These are phyloP conservation scores for Talaromyces funiculosus DNA, from an alignment of 2,329 filamentous ascomycete species.

Conservation along the genomic window DNA sequence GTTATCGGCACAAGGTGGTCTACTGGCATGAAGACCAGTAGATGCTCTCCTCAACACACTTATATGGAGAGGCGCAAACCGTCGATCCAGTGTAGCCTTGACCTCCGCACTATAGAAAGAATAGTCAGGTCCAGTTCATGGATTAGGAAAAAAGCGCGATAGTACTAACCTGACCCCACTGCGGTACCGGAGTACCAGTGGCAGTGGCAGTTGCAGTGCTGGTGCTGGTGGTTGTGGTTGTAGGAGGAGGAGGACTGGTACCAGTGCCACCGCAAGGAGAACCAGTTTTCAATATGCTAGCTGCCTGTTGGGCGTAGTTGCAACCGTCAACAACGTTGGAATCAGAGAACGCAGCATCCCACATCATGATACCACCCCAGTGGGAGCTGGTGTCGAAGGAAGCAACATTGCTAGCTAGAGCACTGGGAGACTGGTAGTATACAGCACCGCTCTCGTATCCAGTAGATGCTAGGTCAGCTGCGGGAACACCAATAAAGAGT, in stretches of 20 bases:
- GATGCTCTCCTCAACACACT: slow-evolving; percentile 7
- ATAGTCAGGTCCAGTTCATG: not conserved
- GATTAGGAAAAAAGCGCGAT: not conserved
- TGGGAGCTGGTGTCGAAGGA: slow-evolving; percentile 35
- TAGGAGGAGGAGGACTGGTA: not conserved
- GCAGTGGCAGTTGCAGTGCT: not conserved
- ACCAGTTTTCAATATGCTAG: slow-evolving; percentile 34
- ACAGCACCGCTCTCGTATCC: slow-evolving; percentile 12
- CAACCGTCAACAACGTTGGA: slow-evolving; percentile 41
- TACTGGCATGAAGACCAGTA: slow-evolving; percentile 14
- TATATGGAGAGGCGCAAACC: slow-evolving; percentile 11
- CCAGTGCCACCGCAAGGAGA: slow-evolving; percentile 22
- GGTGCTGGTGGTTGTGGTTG: not conserved
- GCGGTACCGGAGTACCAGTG: slow-evolving; percentile 6
- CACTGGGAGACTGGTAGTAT: slow-evolving; percentile 45
- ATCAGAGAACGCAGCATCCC: slow-evolving; percentile 50
- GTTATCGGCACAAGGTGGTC: not conserved
- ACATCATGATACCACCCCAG: slow-evolving; percentile 58
- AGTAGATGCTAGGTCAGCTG: slow-evolving; percentile 25
- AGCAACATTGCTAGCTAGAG: slow-evolving; percentile 44
- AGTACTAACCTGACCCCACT: slow-evolving; percentile 12
- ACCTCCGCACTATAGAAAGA: slow-evolving; percentile 8
- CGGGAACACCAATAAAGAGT: slow-evolving; percentile 50
- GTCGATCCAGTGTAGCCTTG: slow-evolving; percentile 11
- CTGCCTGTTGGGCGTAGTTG: slow-evolving; percentile 45